These are phyloP conservation scores for Candida insectorum DNA, from an alignment of 805 yeast genomes.

Conservation along the genomic window DNA sequence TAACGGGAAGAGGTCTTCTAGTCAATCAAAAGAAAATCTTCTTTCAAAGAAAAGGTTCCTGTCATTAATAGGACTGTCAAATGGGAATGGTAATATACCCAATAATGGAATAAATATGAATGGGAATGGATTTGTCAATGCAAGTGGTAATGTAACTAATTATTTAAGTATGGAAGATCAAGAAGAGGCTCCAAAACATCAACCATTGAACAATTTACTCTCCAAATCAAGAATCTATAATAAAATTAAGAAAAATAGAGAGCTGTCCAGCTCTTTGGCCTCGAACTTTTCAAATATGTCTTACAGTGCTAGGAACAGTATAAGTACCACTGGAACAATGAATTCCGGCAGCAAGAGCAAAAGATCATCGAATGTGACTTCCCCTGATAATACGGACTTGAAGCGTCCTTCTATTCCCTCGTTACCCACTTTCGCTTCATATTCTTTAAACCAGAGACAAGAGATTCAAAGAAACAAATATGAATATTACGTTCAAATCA, in stretches of 20 bases:
- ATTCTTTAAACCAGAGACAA: constrained; percentile 17
- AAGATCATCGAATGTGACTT: constrained; percentile 9
- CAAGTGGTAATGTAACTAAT: background rate
- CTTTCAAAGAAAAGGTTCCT: constrained; percentile 15
- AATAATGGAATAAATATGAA: background rate
- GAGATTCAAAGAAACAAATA: constrained; percentile 31
- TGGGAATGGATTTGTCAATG: constrained; percentile 2
- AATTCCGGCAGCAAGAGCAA: constrained; percentile 17
- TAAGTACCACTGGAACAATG: constrained; percentile 15
- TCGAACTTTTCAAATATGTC: constrained; percentile 17
- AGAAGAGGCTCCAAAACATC: constrained; percentile 8
- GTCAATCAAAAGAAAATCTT: constrained; percentile 5
- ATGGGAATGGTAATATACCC: background rate
- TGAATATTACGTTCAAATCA: constrained; percentile 32
- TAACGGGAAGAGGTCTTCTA: constrained; percentile 5
- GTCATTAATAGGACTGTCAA: constrained; percentile 15
- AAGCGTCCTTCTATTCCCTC: constrained; percentile 10
- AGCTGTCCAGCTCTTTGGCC: constrained; percentile 27
- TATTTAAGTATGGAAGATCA: background rate
- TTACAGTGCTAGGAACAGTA: constrained; percentile 21
- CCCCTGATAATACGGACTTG: constrained; percentile 7
- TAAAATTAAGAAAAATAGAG: constrained; percentile 34
- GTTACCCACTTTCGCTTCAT: constrained; percentile 7
- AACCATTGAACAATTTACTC: constrained; percentile 13
- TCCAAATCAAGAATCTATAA: constrained; percentile 35